A percentile compares a stretch with the other conserved stretches of the same genome.
phyloP scores from a whole-genome alignment of 2,329 filamentous ascomycete genomes.

The Pleoardoris graminearum region DNA sequence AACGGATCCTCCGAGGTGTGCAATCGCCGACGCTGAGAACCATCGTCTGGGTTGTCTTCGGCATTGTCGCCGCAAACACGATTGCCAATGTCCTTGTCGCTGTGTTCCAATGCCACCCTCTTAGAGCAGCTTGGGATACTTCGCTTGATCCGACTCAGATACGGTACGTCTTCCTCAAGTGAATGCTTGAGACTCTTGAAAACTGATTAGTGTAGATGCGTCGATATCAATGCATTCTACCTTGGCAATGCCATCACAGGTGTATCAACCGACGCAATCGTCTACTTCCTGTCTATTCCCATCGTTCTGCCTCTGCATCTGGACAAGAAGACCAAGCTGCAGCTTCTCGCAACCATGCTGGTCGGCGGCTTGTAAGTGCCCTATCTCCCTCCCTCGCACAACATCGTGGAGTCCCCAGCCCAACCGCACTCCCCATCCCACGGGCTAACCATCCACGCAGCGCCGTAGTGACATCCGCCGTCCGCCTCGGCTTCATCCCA shows the following conservation, averaged over 20 bases:
- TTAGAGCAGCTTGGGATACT: slow-evolving; percentile 27
- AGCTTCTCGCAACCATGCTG: slow-evolving; percentile 23
- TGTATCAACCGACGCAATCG: slow-evolving; percentile 25
- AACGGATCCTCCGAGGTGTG: slow-evolving; percentile 22
- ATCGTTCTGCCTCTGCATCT: slow-evolving; percentile 26
- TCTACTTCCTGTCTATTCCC: slow-evolving; percentile 26
- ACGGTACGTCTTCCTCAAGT: slow-evolving; percentile 2
- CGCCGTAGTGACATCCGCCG: slow-evolving; percentile 24
- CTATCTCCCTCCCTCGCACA: not conserved
- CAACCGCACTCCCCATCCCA: not conserved
- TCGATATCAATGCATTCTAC: slow-evolving; percentile 32
- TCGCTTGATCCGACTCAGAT: slow-evolving; percentile 13
- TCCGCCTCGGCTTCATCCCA: slow-evolving; percentile 25
- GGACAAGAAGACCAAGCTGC: slow-evolving; percentile 23
- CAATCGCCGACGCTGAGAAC: slow-evolving; percentile 13
- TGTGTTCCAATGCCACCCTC: slow-evolving; percentile 28
- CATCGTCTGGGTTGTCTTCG: slow-evolving; percentile 21
- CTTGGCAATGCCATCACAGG: slow-evolving; percentile 29
- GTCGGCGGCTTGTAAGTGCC: slow-evolving; percentile 27
- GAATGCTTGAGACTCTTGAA: not conserved
- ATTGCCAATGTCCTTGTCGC: slow-evolving; percentile 24
- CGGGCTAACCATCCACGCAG: slow-evolving; percentile 8
- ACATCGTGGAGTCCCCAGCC: not conserved
- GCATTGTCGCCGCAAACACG: slow-evolving; percentile 40
- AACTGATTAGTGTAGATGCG: slow-evolving; percentile 15